Evolutionary conservation across 1,284 basidiomycete species (phyloP), one percentile per base, ranked within the genome.

Genomic region (Melampsora americana): DNA sequence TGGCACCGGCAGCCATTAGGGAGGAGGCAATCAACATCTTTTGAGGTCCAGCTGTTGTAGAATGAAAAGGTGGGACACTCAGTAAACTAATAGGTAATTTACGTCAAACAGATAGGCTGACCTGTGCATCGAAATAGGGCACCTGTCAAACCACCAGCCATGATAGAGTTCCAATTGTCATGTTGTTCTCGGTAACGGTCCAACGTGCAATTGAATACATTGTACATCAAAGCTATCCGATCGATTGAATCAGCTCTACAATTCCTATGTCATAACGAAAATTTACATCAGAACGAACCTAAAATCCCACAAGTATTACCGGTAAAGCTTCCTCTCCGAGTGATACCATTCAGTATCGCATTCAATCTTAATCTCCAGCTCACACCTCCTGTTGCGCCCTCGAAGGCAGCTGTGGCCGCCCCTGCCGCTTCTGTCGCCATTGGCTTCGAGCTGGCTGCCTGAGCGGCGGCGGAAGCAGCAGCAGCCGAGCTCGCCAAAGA

Each of bases 291-390:
- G 18, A 44, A 83, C 86, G 79, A 81, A 96, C 95, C 95, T 79
- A 99, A 86, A 78, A 98, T 92, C 84, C 96, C 96, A 82, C 95
- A 92, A 82, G 93, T 97, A 87, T 99, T 99, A 81, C 95, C 96
- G 84, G 97, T 90, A 85, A 97, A 97, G 69, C 92, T 95, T 61
- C 96, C 96, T 85, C 96, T 88, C 84, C 95, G 87, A 78, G 95
- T 98, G 83, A 97, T 89, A 83, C 93, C 91, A 87, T 99, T 99
- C 80, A 99, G 88, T 77, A 99, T 86, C 81, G 93, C 95, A 86
- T 99, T 99, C 85, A 99, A 90, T 85, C 96, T 90, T 82, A 99
- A 86, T 79, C 93, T 87, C 77, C 20, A 79, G 69, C 53, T 77
- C 62, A 44, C 67, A 64, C 18, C 79, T 39, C 56, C 53, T n/a